Evolutionary conservation across 2,329 filamentous ascomycete genomes (phyloP), one percentile per base, ranked within the genome.

Genomic region (Stagonosporopsis rhizophila): DNA sequence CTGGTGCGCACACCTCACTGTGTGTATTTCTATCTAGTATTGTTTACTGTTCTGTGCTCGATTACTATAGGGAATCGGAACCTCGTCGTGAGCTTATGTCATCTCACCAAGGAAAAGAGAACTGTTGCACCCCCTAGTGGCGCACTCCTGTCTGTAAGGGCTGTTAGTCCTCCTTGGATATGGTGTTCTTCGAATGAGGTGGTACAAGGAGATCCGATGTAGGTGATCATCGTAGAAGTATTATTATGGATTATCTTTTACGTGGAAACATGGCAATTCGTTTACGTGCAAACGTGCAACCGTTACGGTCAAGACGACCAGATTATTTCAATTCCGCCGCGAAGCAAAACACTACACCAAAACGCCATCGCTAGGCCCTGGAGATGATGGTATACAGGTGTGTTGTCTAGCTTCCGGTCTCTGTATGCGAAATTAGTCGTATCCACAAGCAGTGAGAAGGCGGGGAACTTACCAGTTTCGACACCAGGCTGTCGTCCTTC

Each of bases 401-500:
- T 38, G 27, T 39, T 17, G 12, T 44, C 30, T 54, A 68, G 37
- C 14, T 64, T 42, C 68, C 68, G 47, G 68, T 71, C 65, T 71
- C 68, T 71, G 48, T 12, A 6, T 28, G 23, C 2, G 27, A 19
- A 17, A 52, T 70, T 35, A 70, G 66, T 48, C 17, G 20, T 38
- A 0, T n/a, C 6, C 8, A 20, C 9, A 12, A n/a, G 6, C 8
- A 14, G 15, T 14, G n/a, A 38, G 11, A 15, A 14, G 12, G n/a
- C 27, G 27, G 25, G 27, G 12, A 27, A 72, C 75, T 64, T 58
- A 77, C 75, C 75, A 66, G 91, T 96, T 83, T 96, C 93, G 34
- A 96, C 87, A 73, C 92, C 91, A 3, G 94, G 94, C 75, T 94
- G 89, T 59, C 94, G 83, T 1, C 94, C 94, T 37, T 87, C 87